Base-by-base conservation (phyloP, 352 stramenopile genomes). In the Globisporangium camurandrum region DNA sequence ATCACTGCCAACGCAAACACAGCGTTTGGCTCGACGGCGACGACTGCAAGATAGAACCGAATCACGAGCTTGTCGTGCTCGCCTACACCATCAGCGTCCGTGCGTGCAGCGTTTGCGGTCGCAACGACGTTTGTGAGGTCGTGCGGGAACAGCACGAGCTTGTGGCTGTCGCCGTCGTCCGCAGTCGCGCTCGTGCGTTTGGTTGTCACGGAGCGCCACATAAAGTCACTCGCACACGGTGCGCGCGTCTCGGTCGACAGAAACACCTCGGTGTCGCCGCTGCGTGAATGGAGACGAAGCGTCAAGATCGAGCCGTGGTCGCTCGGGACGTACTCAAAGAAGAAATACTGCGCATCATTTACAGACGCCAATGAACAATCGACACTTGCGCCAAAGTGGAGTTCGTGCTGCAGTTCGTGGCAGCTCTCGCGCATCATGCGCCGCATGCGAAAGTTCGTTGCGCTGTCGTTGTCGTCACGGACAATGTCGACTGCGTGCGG, bases 211-310 rank as follows among this genome's bases (percentile, higher is more conserved):
- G 71, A 75, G 11, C 70, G 64, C 78, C 78, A 90, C 78, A 79
- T 86, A 42, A 76, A 88, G 38, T 90, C 75, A 0, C 71, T 81
- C 10, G 62, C 51, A 42, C 75, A 86, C 12, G 75, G 78, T 2
- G 71, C 74, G 46, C 66, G 73, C 11, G 78, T 90, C n/a, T 84
- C 60, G 0, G 72, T 86, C 0, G 75, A 88, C 59, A 90, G 52
- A 43, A 88, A 86, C 36, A 83, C 46, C 33, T 86, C 74, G 2
- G 71, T 75, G 19, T 86, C 68, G 22, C 78, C 78, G 8, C 46
- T 20, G 1, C 62, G 20, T 0, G 69, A 47, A 36, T 83, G 64
- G 26, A 90, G 63, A 42, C 75, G 74, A 24, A 88, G 36, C 1
- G 78, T 90, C 34, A 88, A 48, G 43, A 86, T 90, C 7, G 67